Percentiles rank a stretch among this genome's conserved stretches.
phyloP scores from a whole-genome alignment of 768 basidiomycete species.

The Russula sp. region DNA sequence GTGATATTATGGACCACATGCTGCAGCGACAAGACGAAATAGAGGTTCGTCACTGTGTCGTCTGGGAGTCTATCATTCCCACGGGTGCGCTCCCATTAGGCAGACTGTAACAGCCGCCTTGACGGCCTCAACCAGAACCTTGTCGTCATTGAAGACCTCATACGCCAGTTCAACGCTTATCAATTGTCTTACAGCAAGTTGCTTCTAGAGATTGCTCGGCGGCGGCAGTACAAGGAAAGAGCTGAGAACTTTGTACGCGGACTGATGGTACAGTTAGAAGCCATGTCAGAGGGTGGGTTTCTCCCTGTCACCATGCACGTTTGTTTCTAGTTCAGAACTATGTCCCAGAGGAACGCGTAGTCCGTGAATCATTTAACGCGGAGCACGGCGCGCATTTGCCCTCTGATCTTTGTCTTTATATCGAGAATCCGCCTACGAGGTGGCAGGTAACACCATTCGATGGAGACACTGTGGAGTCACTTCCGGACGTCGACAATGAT shows the following conservation, averaged over 20 bases:
- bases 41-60: slow-evolving; percentile 43
- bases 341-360: slow-evolving; percentile 57
- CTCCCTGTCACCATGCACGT: slow-evolving; percentile 1
- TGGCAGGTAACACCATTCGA: slow-evolving; percentile 61
- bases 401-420: slow-evolving; percentile 71
- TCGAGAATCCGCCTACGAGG: slow-evolving; percentile 66
- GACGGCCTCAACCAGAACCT: slow-evolving; percentile 55
- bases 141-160: slow-evolving; percentile 54
- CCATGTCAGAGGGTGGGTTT: slow-evolving; percentile 57
- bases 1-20: slow-evolving; percentile 76
- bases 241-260: slow-evolving; percentile 58
- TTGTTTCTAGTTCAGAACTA: background rate
- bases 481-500: slow-evolving; percentile 60
- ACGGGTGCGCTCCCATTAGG: slow-evolving; percentile 31
- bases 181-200: slow-evolving; percentile 69
- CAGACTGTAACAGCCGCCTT: slow-evolving; percentile 48
- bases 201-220: slow-evolving; percentile 64
- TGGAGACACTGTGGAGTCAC: slow-evolving; percentile 48
- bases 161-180: slow-evolving; percentile 62
- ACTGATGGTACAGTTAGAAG: slow-evolving; percentile 58
- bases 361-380: slow-evolving; percentile 62
- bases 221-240: slow-evolving; percentile 59
- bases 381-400: slow-evolving; percentile 72
- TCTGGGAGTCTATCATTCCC: background rate
- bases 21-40: slow-evolving; percentile 59